These are phyloP conservation scores for Hypoxylon rickii DNA, from an alignment of 495 filamentous ascomycete species.

Conservation along the genomic window DNA sequence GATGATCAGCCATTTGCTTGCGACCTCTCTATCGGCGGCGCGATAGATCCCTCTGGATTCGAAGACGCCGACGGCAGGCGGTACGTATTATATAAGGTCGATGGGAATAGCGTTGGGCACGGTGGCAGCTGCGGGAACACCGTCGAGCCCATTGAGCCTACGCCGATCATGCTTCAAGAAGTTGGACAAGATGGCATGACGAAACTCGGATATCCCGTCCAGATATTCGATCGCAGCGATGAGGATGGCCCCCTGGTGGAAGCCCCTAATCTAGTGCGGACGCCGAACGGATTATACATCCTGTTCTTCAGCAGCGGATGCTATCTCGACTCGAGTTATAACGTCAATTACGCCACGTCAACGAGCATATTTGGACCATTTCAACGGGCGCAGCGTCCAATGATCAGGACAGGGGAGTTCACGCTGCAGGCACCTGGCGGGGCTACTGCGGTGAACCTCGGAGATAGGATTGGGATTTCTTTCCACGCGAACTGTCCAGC, in stretches of 20 bases:
- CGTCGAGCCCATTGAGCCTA: conserved; percentile 50
- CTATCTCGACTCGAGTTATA: conserved; percentile 54
- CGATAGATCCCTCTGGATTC: conserved; percentile 64
- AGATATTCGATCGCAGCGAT: conserved; percentile 59
- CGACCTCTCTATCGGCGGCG: conserved; percentile 54
- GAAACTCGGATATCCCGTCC: conserved; percentile 52
- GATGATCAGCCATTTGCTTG: conserved; percentile 54
- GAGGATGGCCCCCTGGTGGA: conserved; percentile 65
- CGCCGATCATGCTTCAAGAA: conserved; percentile 65
- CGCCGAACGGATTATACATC: conserved; percentile 54
- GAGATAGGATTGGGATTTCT: conserved; percentile 51
- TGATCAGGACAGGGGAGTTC: conserved; percentile 49
- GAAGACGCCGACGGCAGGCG: conserved; percentile 55
- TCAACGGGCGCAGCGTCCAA: conserved; percentile 40
- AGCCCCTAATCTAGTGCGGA: conserved; percentile 57
- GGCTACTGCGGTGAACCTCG: conserved; percentile 47
- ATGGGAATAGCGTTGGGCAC: conserved; percentile 63
- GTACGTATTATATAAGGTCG: conserved; percentile 66
- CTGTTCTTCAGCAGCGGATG: conserved; percentile 65
- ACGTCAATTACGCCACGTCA: conserved; percentile 57
- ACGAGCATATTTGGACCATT: conserved; percentile 51
- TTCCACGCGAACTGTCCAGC: conserved; percentile 57
- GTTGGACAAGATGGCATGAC: conserved; percentile 58
- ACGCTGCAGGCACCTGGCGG: conserved; percentile 57
- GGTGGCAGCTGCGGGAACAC: conserved; percentile 63